Conservation (phyloP, 1,284 basidiomycete species). For the Coriolopsis trogii region DNA sequence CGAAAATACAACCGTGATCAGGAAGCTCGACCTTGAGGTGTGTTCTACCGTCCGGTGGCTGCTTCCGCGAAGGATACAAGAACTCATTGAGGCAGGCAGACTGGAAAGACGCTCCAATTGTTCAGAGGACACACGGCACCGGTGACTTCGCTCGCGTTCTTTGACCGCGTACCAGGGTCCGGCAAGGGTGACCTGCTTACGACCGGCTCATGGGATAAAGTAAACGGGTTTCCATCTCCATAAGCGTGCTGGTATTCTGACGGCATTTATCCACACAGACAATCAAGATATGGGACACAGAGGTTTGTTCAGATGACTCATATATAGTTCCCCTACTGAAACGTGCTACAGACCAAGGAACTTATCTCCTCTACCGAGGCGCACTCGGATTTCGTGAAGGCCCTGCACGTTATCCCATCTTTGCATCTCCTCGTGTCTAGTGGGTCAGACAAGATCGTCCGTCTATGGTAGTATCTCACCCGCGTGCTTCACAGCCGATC, state of each 20-base stretch:
- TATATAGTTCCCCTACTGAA: not conserved
- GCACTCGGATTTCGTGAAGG: slow-evolving; percentile 89
- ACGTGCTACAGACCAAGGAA: slow-evolving; percentile 58
- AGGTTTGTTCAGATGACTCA: slow-evolving; percentile 47
- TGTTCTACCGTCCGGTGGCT: slow-evolving; percentile 14
- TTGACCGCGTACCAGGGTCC: slow-evolving; percentile 39
- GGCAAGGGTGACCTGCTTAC: slow-evolving; percentile 59
- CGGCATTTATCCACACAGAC: slow-evolving; percentile 46
- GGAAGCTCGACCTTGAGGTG: slow-evolving; percentile 79
- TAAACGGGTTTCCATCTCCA: slow-evolving; percentile 27
- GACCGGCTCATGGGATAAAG: slow-evolving; percentile 92
- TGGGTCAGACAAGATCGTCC: slow-evolving; percentile 88
- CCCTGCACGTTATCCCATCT: slow-evolving; percentile 68
- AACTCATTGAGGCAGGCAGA: slow-evolving; percentile 46
- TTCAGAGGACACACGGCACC: slow-evolving; percentile 87
- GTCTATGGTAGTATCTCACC: slow-evolving; percentile 70
- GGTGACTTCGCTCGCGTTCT: slow-evolving; percentile 80
- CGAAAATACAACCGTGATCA: slow-evolving; percentile 78
- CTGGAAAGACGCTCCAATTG: slow-evolving; percentile 73
- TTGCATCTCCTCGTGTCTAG: slow-evolving; percentile 79
- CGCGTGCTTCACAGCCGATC: not conserved
- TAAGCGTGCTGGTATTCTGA: slow-evolving; percentile 14
- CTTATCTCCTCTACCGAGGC: slow-evolving; percentile 74
- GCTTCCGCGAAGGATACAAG: not conserved
- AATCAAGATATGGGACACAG: slow-evolving; percentile 81